A percentile compares a stretch with the other conserved stretches of the same genome.
Evolutionary conservation across 371 early-diverging fungal genomes (phyloP).

Genomic region (Parasitella parasitica): DNA sequence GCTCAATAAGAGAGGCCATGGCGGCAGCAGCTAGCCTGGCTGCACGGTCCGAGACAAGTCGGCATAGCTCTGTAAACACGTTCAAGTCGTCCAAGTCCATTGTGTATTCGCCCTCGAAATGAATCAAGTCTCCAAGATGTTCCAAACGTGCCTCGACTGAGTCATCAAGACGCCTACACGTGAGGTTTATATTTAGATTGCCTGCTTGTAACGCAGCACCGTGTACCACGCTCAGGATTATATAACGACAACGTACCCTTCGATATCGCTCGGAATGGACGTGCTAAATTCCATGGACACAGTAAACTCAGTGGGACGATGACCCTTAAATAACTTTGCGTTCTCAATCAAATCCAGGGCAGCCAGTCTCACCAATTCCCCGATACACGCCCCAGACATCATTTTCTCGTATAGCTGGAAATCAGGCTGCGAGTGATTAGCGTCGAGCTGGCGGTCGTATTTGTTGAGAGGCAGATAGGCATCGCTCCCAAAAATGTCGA

Average conservation of each 20-base stretch:
- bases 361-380: constrained; percentile 71
- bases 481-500: constrained; percentile 71
- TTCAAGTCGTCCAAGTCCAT: constrained; percentile 12
- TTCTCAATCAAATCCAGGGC: constrained; percentile 63
- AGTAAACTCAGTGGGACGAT: constrained; percentile 63
- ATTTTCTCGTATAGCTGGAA: constrained; percentile 76
- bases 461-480: constrained; percentile 64
- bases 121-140: constrained; percentile 15
- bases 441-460: constrained; percentile 65
- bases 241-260: constrained; percentile 22
- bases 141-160: constrained; percentile 5
- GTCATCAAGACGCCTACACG: constrained; percentile 6
- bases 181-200: not conserved
- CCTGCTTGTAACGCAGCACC: not conserved
- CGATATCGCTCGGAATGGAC: constrained; percentile 63
- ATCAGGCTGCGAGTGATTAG: constrained; percentile 57
- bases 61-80: constrained; percentile 57
- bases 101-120: constrained; percentile 15
- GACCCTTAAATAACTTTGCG: constrained; percentile 47
- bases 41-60: constrained; percentile 81
- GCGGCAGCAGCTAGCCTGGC: constrained; percentile 78
- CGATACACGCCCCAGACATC: constrained; percentile 81
- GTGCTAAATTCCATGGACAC: constrained; percentile 83
- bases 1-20: constrained; percentile 46
- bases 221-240: not conserved